These are phyloP conservation scores for Fusarium protoensiforme DNA, from an alignment of 2,329 filamentous ascomycete genomes.

Conservation along the genomic window DNA sequence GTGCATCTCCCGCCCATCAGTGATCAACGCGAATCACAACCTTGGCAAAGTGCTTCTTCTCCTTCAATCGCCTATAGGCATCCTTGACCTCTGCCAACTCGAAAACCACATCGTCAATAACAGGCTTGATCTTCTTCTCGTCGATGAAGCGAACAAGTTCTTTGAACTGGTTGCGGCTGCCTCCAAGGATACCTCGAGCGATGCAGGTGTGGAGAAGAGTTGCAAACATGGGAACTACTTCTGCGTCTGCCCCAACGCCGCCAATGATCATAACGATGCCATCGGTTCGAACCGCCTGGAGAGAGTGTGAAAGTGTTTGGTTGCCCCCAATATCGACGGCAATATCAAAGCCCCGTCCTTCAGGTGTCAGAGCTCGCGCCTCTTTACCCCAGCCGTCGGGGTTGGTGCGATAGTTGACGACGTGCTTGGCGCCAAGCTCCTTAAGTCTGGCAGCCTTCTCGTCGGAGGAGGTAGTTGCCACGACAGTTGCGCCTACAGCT, in stretches of 20 bases:
- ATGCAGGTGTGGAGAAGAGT: conserved; percentile 42
- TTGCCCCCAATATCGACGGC: conserved; percentile 75
- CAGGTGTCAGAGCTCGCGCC: conserved; percentile 60
- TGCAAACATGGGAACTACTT: conserved; percentile 39
- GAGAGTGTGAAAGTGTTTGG: conserved; percentile 66
- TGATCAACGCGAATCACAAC: conserved; percentile 46
- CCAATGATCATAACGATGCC: conserved; percentile 50
- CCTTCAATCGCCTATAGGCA: conserved; percentile 46
- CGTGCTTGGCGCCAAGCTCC: conserved; percentile 65
- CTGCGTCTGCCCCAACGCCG: conserved; percentile 38
- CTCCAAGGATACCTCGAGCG: conserved; percentile 44
- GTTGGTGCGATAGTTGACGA: conserved; percentile 70
- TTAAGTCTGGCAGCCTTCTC: conserved; percentile 64
- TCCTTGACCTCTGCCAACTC: conserved; percentile 45
- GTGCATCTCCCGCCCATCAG: not conserved
- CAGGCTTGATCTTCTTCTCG: conserved; percentile 45
- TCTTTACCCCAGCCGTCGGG: conserved; percentile 67
- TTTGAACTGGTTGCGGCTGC: conserved; percentile 42
- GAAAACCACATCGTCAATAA: conserved; percentile 46
- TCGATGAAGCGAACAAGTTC: conserved; percentile 48
- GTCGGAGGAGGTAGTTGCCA: conserved; percentile 69
- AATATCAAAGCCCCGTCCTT: conserved; percentile 67
- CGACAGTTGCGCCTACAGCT: conserved; percentile 63
- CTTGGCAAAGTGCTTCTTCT: conserved; percentile 52
- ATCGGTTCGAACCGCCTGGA: conserved; percentile 58